Percentiles rank a stretch among this genome's conserved stretches.
phyloP scores from a whole-genome alignment of 2,329 filamentous ascomycete species.

The Colletotrichum orchidophilum region DNA sequence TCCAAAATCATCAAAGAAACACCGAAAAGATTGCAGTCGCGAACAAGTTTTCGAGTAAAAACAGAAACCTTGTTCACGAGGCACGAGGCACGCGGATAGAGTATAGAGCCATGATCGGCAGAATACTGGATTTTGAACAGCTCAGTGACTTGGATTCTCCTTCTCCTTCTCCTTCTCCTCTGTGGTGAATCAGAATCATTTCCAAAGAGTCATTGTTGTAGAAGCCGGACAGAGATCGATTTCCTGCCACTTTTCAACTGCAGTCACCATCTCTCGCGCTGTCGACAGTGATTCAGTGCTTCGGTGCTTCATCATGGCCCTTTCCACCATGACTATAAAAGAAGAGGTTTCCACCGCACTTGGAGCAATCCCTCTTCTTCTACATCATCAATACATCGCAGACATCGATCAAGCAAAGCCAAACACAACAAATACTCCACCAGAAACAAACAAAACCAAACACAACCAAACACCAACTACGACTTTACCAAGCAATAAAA shows the following conservation, averaged over 20 bases:
- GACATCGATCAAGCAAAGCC: not conserved
- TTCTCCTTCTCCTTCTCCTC: too few species aligned
- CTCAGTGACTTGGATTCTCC: not conserved
- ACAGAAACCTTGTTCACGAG: not conserved
- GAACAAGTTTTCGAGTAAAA: too few species aligned
- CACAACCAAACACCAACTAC: too few species aligned
- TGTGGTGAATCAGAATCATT: not conserved
- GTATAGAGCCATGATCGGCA: not conserved
- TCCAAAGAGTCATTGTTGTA: not conserved
- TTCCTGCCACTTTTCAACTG: not conserved
- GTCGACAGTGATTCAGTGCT: not conserved
- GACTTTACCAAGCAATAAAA: too few species aligned
- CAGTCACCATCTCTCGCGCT: not conserved
- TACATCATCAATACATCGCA: not conserved
- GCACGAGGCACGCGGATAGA: not conserved
- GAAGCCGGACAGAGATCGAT: not conserved
- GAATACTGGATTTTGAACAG: not conserved
- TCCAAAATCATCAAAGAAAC: rapidly evolving
- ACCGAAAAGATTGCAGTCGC: rapidly evolving
- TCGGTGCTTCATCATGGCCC: not conserved
- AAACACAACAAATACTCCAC: not conserved
- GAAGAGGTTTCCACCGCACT: not conserved
- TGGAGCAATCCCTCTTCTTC: not conserved
- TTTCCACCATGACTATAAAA: not conserved
- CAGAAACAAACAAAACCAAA: not conserved